Evolutionary conservation across 2,329 filamentous ascomycete species (phyloP).

Genomic region (Davidsoniella australis): DNA sequence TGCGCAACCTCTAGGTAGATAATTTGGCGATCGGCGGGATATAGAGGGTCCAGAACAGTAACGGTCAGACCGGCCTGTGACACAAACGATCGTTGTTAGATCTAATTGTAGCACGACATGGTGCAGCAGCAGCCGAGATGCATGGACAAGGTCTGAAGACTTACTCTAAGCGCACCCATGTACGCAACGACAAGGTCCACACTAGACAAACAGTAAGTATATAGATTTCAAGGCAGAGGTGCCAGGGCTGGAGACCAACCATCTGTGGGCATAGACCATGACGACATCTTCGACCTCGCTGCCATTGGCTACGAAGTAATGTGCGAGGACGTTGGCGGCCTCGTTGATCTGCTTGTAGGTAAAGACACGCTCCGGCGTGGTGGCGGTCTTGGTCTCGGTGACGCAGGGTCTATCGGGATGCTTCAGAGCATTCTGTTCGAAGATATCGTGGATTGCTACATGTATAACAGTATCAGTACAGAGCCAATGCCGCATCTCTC

Average conservation of each 20-base stretch:
- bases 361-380: slow-evolving; percentile 43
- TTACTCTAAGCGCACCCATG: slow-evolving; percentile 48
- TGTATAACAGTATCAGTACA: not conserved
- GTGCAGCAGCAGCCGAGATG: not conserved
- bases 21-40: slow-evolving; percentile 39
- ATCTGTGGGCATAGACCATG: slow-evolving; percentile 78
- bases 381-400: slow-evolving; percentile 28
- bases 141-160: slow-evolving; percentile 16
- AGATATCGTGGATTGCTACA: slow-evolving; percentile 51
- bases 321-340: slow-evolving; percentile 61
- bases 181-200: slow-evolving; percentile 52
- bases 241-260: slow-evolving; percentile 25
- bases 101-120: not conserved
- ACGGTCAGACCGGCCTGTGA: slow-evolving; percentile 39
- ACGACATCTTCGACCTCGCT: slow-evolving; percentile 70
- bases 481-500: not conserved
- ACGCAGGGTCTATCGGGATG: slow-evolving; percentile 45
- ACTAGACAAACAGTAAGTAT: slow-evolving; percentile 7
- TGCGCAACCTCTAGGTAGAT: slow-evolving; percentile 65
- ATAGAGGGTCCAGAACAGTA: slow-evolving; percentile 60
- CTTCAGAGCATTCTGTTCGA: slow-evolving; percentile 45
- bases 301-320: slow-evolving; percentile 60
- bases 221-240: not conserved
- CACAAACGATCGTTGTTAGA: slow-evolving; percentile 25
- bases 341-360: slow-evolving; percentile 79